Percentiles rank a stretch among this genome's conserved stretches.
These are phyloP conservation scores for Monosporascus sp. DNA, from an alignment of 2,329 filamentous ascomycete species.

Conservation along the genomic window DNA sequence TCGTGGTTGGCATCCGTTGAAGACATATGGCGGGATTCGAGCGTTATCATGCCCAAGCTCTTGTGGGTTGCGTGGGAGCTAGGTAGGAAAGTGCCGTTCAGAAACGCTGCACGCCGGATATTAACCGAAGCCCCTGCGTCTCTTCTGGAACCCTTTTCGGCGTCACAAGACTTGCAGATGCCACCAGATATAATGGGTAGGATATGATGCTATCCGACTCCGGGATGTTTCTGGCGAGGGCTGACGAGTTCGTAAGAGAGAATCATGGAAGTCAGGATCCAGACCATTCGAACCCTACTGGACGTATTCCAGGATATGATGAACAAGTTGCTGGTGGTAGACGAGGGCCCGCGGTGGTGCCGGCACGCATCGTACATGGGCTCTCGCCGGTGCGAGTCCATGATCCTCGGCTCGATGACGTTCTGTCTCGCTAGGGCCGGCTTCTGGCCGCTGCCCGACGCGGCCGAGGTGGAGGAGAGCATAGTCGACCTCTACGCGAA, in stretches of 20 bases:
- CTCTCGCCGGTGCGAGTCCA: conserved; percentile 31
- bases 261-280: conserved; percentile 14
- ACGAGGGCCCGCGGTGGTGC: conserved; percentile 29
- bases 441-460: conserved; percentile 27
- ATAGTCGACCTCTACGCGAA: conserved; percentile 3
- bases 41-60: conserved; percentile 14
- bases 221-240: too few relatives aligned
- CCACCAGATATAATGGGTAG: conserved; percentile 17
- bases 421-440: conserved; percentile 28
- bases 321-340: conserved; percentile 21
- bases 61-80: conserved; percentile 29
- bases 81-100: conserved; percentile 19
- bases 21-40: neutral
- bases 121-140: conserved; percentile 14
- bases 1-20: conserved; percentile 1
- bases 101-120: conserved; percentile 15
- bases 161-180: conserved; percentile 5
- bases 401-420: conserved; percentile 31
- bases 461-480: conserved; percentile 19
- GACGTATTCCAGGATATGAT: conserved; percentile 20
- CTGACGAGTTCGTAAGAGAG: conserved; percentile 6
- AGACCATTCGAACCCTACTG: conserved; percentile 20
- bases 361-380: conserved; percentile 29
- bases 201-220: conserved; percentile 3
- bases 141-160: conserved; percentile 3